Percentiles rank a stretch among this genome's conserved stretches.
Evolutionary conservation across 169 alveolate species (phyloP).

Genomic region (Perkinsus olseni): DNA sequence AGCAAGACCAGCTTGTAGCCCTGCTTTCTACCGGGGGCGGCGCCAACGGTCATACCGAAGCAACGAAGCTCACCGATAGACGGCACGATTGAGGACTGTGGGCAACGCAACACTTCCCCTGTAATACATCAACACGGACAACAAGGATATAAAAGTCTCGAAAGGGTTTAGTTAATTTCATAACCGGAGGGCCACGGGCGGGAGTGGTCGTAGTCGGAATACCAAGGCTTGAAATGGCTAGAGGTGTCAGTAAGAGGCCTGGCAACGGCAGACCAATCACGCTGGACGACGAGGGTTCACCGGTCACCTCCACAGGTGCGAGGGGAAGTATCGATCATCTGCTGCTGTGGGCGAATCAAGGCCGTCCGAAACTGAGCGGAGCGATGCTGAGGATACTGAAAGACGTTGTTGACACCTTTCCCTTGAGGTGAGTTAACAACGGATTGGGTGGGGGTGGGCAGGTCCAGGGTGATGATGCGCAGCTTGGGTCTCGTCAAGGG

Average conservation of each 20-base stretch:
- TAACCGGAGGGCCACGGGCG: background rate
- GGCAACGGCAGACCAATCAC: background rate
- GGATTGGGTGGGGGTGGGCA: background rate
- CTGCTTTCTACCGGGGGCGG: background rate
- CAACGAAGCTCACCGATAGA: no score
- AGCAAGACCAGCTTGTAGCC: conserved; percentile 10
- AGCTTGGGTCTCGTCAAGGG: background rate
- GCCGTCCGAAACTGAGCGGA: background rate
- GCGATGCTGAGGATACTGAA: background rate
- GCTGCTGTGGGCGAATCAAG: background rate
- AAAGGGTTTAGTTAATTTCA: background rate
- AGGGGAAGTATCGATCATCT: background rate
- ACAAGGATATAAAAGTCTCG: background rate
- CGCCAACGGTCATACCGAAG: background rate
- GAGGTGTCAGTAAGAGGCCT: background rate
- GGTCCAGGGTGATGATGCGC: background rate
- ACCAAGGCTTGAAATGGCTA: background rate
- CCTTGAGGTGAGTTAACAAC: background rate
- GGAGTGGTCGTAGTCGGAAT: background rate
- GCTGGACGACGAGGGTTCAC: background rate
- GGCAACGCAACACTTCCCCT: background rate
- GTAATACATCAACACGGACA: background rate
- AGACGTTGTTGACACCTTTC: background rate
- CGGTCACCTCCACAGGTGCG: background rate
- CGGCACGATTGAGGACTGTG: no score